Percentiles rank a stretch among this genome's conserved stretches.
These are phyloP conservation scores for Loxodes magnus DNA, from an alignment of 73 alveolate genomes.

Conservation along the genomic window DNA sequence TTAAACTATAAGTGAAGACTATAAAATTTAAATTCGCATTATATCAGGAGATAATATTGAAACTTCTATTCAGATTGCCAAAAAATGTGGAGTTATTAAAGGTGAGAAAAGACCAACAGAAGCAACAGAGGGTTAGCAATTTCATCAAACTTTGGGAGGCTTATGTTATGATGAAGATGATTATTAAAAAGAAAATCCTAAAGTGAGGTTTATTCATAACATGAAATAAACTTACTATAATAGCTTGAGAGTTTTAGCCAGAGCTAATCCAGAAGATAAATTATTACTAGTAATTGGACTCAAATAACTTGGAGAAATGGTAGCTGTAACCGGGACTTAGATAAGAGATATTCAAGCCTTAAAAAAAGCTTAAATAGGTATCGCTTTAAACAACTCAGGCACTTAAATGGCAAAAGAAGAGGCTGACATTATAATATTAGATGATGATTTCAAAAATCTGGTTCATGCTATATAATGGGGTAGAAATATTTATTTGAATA, in stretches of 20 bases:
- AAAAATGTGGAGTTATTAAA: constrained; percentile 66
- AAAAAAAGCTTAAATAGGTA: constrained; percentile 84
- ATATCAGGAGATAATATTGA: constrained; percentile 89
- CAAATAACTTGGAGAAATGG: constrained; percentile 61
- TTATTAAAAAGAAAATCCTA: too few relatives aligned
- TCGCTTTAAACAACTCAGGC: constrained; percentile 92
- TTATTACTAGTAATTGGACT: constrained; percentile 75
- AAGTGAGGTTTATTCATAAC: too few relatives aligned
- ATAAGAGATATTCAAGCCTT: constrained; percentile 91
- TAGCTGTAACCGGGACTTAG: constrained; percentile 93
- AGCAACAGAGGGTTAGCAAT: too few relatives aligned
- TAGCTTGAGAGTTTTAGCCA: constrained; percentile 70
- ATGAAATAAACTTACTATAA: too few relatives aligned
- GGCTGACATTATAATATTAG: constrained; percentile 90
- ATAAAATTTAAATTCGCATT: constrained; percentile 79
- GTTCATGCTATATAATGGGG: constrained; percentile 94
- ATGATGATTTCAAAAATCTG: constrained; percentile 87
- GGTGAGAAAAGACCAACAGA: constrained; percentile 15
- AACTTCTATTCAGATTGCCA: constrained; percentile 86
- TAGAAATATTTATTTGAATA: constrained; percentile 80
- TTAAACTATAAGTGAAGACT: constrained; percentile 53
- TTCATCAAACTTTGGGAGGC: too few relatives aligned
- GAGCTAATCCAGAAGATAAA: constrained; percentile 85
- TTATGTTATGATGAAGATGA: too few relatives aligned
- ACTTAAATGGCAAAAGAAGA: constrained; percentile 98